Base-by-base conservation (phyloP, 441 rosid genomes). In the Gossypium davidsonii region DNA sequence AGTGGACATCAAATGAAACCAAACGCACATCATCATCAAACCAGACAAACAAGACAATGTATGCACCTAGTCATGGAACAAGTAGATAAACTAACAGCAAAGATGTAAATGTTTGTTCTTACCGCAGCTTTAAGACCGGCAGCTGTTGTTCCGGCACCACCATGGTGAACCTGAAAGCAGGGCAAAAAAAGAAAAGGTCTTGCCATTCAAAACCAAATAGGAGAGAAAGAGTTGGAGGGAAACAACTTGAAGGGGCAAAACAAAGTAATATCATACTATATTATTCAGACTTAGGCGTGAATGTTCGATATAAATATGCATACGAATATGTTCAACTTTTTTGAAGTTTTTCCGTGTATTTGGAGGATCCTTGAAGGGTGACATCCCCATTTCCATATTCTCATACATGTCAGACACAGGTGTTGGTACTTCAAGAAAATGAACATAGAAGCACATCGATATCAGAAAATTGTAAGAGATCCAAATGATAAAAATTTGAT, bases 81-180 rank as follows among this genome's bases (percentile, higher is more conserved):
- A 46, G 42, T 25, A 67, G 42, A 6, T 46, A 48, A 67, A n/a
- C 51, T 67, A 67, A 59, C 14, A 55, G 61, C n/a, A 74, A 52
- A 52, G 73, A 74, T 31, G 15, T 70, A 67, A 51, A 4, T 6
- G 18, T 46, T 1, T 26, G 56, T 3, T 49, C 72, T 83, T 89
- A 95, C 99, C 20, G 97, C 89, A 70, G 99, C 97, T 89, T 82
- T 91, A 72, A 95, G 97, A 80, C 98, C 97, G 58, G 99, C 98
- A 80, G 99, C 98, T 9, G 98, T 91, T 73, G 99, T 95, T 70
- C 98, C 98, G 73, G 98, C 98, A 80, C 99, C 98, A 71, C 99
- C 99, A 67, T 93, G 99, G 85, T 65, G 70, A 21, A 65, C 70
- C 70, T 65, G 55, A 44, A 46, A 65, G 31, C 37, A 44, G 15